These are phyloP conservation scores for Aspergillus pseudoglaucus DNA, from an alignment of 2,329 filamentous ascomycete species.

Conservation along the genomic window DNA sequence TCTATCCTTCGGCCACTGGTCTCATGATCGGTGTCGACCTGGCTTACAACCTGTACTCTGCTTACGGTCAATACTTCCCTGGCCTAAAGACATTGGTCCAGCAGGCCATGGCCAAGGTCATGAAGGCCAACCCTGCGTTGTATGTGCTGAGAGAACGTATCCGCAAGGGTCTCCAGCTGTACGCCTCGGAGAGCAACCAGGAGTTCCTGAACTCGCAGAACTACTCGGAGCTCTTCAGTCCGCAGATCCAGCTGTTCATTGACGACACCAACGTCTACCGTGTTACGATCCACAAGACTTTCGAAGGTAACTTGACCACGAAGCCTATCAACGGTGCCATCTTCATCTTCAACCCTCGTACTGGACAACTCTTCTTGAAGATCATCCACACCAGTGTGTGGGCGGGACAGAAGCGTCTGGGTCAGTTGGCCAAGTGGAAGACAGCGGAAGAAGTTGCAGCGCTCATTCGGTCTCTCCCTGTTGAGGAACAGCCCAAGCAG, in stretches of 20 bases:
- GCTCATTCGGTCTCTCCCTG: conserved; percentile 86
- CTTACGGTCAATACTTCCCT: conserved; percentile 97
- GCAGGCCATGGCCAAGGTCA: conserved; percentile 98
- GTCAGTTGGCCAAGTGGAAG: conserved; percentile 98
- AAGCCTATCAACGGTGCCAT: conserved; percentile 99
- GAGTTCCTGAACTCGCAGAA: conserved; percentile 99
- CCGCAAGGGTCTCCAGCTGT: conserved; percentile 93
- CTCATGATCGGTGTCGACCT: conserved; percentile 97
- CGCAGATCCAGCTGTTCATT: conserved; percentile 97
- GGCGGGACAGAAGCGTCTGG: conserved; percentile 98
- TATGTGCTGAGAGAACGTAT: conserved; percentile 98
- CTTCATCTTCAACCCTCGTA: conserved; percentile 99
- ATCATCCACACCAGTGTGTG: conserved; percentile 99
- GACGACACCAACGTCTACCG: conserved; percentile 99
- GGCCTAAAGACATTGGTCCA: conserved; percentile 92
- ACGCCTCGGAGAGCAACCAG: conserved; percentile 97
- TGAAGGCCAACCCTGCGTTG: conserved; percentile 96
- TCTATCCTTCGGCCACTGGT: conserved; percentile 94
- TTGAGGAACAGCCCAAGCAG: conserved; percentile 98
- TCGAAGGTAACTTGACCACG: conserved; percentile 96
- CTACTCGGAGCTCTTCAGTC: conserved; percentile 98
- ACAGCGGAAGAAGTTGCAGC: conserved; percentile 99
- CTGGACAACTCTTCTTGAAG: conserved; percentile 95
- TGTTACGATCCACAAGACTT: conserved; percentile 99
- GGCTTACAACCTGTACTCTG: conserved; percentile 96